Percentiles rank a stretch among this genome's conserved stretches.
Conservation (phyloP, 345 rosid genomes). For the Punica granatum region DNA sequence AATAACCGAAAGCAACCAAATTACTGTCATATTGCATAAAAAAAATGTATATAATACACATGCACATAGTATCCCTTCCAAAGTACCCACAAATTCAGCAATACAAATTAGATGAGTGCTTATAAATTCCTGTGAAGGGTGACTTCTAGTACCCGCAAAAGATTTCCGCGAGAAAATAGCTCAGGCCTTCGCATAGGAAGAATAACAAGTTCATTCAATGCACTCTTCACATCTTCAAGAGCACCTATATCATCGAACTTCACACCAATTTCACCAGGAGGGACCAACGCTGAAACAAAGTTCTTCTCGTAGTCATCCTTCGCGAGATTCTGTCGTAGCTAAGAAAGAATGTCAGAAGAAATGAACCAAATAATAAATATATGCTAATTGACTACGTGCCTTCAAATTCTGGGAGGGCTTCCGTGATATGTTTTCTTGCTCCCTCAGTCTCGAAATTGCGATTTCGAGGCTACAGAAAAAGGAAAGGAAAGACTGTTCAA, state of each 20-base stretch:
- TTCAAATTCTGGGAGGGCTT: slow-evolving; percentile 73
- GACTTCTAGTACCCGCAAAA: slow-evolving; percentile 58
- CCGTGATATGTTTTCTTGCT: slow-evolving; percentile 54
- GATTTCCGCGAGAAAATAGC: slow-evolving; percentile 84
- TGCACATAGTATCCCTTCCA: neutral
- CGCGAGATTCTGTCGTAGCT: slow-evolving; percentile 58
- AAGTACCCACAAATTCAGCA: too few relatives aligned
- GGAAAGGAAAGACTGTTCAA: slow-evolving; percentile 23
- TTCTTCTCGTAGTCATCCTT: slow-evolving; percentile 86
- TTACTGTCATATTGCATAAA: neutral
- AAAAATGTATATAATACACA: too few relatives aligned
- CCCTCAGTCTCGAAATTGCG: slow-evolving; percentile 72
- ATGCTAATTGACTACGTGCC: slow-evolving; percentile 33
- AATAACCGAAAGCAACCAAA: neutral
- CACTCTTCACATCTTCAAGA: slow-evolving; percentile 90
- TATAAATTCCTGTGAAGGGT: neutral
- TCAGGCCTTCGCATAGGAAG: slow-evolving; percentile 98
- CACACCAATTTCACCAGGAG: slow-evolving; percentile 92
- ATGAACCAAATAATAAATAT: slow-evolving; percentile 3
- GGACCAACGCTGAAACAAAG: slow-evolving; percentile 86
- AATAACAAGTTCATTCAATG: slow-evolving; percentile 91
- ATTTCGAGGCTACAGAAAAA: slow-evolving; percentile 61
- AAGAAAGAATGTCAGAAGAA: slow-evolving; percentile 8
- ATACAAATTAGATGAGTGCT: neutral
- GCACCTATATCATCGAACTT: slow-evolving; percentile 93